Base-by-base conservation (phyloP, 2,329 filamentous ascomycete genomes). In the Fusarium lyarnte region DNA sequence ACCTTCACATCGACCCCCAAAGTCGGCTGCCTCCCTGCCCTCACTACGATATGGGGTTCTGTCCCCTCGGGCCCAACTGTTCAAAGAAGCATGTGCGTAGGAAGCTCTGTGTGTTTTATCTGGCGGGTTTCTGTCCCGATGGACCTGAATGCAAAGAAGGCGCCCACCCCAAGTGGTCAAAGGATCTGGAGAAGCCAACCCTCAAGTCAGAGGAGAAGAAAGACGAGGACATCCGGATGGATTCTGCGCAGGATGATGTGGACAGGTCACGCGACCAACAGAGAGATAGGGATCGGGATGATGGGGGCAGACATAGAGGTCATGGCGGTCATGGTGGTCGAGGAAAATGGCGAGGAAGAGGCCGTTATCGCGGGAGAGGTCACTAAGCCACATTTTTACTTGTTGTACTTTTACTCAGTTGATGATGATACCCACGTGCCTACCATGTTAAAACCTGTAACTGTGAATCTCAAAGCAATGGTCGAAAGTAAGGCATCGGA, bases 31-130 rank as follows among this genome's bases (percentile, higher is more conserved):
- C 91, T 31, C 91, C 93, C 2, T 97, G 94, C 77, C 93, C 94
- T 72, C 93, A 97, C 83, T 99, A 98, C 85, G 94, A 98, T 70
- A 91, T 92, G 75, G 96, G 96, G 5, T 98, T 98, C 85, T 99
- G 96, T 78, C 94, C 94, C 23, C 87, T 98, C 14, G 96, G 96
- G 0, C 94, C 95, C 3, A 84, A 89, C 66, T 99, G 96, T 82
- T 90, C 92, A 29, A 94, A 97, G 83, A 93, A 95, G 75, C 96
- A 99, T 82, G 91, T 97, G 63, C 90, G 94, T 66, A 91, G 93
- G 72, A 91, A 88, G 73, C 81, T 97, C 11, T 99, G 96, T 80
- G 87, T 87, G 3, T 97, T 92, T 81, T 99, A 97, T 79, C 85
- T 98, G 21, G 94, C 94, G 12, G 96, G 96, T 3, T 99, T 99